Conservation (phyloP, 139 green algal species). For the Spirogloea muscicola region DNA sequence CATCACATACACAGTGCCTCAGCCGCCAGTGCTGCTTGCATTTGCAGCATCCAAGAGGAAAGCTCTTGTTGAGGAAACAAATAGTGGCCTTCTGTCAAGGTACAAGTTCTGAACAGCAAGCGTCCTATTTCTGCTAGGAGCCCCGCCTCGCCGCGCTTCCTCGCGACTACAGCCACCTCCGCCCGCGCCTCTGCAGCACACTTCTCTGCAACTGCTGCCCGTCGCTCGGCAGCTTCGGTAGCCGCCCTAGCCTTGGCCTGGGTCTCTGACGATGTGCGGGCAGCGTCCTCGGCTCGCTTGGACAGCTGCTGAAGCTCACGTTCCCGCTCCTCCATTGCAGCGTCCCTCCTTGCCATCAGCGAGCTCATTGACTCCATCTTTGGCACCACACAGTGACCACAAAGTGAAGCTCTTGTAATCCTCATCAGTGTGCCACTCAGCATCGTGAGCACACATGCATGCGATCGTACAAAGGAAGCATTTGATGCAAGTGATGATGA, state of each 20-base stretch:
- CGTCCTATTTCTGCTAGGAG: no score
- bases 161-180: neutral
- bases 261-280: neutral
- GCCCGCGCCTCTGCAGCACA: neutral
- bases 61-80: no score
- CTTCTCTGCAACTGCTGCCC: slow-evolving; percentile 27
- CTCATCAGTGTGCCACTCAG: neutral
- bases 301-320: slow-evolving; percentile 9
- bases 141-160: slow-evolving; percentile 6
- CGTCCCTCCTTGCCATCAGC: slow-evolving; percentile 1
- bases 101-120: no score
- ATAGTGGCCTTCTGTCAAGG: no score
- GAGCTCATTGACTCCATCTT: slow-evolving; percentile 30
- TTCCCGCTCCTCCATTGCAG: neutral
- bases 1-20: no score
- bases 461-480: no score
- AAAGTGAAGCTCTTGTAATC: neutral
- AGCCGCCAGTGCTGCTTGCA: no score
- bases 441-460: neutral
- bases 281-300: neutral
- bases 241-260: neutral
- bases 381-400: neutral
- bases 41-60: no score
- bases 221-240: slow-evolving; percentile 11
- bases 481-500: no score